These are phyloP conservation scores for Teratosphaeria zuluensis DNA, from an alignment of 2,329 filamentous ascomycete genomes.

Conservation along the genomic window DNA sequence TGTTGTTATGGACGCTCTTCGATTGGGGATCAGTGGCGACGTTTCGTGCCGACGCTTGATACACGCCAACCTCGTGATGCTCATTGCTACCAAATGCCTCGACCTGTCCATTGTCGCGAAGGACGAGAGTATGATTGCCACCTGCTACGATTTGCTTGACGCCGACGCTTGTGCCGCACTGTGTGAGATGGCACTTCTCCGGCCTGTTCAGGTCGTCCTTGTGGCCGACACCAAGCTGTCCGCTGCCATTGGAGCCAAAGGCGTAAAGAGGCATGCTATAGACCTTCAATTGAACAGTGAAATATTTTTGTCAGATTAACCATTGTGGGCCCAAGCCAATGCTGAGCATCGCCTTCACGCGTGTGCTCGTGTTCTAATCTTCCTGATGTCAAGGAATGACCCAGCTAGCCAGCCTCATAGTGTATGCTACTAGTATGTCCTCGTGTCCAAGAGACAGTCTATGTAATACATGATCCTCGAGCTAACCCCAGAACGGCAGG, in stretches of 20 bases:
- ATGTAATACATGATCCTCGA: neutral
- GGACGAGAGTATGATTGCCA: constrained; percentile 77
- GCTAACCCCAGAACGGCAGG: neutral
- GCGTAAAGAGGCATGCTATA: constrained; percentile 11
- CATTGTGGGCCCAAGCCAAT: neutral
- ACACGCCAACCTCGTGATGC: constrained; percentile 34
- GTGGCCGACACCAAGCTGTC: constrained; percentile 42
- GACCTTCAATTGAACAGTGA: neutral
- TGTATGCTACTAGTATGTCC: too few relatives aligned
- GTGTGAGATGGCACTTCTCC: neutral
- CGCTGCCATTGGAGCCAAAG: constrained; percentile 44
- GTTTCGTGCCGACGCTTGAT: neutral
- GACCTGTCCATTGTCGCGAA: constrained; percentile 50
- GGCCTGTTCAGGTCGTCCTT: constrained; percentile 31
- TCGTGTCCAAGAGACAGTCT: neutral
- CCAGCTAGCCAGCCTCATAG: too few relatives aligned
- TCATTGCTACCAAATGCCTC: constrained; percentile 56
- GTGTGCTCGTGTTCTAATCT: too few relatives aligned
- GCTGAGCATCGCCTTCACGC: neutral
- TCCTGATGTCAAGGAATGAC: too few relatives aligned
- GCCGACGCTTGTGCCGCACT: neutral
- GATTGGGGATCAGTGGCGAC: neutral
- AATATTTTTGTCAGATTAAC: neutral
- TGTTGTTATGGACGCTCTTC: neutral
- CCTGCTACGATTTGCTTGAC: constrained; percentile 47